Percentiles rank a stretch among this genome's conserved stretches.
phyloP scores from a whole-genome alignment of 2,329 filamentous ascomycete genomes.

The Aureobasidium sp. region DNA sequence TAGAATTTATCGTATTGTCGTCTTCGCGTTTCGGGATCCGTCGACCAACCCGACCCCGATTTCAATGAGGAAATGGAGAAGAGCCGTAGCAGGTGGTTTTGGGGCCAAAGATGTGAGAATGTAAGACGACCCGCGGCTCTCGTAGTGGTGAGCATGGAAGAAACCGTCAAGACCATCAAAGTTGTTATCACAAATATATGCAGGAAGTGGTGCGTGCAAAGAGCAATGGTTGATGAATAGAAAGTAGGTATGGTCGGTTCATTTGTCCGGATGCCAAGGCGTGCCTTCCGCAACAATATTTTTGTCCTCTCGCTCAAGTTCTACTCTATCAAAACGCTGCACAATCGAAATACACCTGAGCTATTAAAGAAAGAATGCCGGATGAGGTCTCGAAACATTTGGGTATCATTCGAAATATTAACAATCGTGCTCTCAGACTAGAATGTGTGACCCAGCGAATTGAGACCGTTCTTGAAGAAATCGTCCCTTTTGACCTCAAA shows the following conservation, averaged over 20 bases:
- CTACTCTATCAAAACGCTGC: background rate
- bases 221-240: too few relatives aligned
- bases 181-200: background rate
- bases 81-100: background rate
- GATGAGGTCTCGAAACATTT: background rate
- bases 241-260: background rate
- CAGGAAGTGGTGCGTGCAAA: too few relatives aligned
- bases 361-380: background rate
- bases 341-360: background rate
- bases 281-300: background rate
- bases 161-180: background rate
- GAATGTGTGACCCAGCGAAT: background rate
- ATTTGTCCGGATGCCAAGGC: background rate
- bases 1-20: background rate
- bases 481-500: constrained; percentile 63
- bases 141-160: too few relatives aligned
- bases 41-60: background rate
- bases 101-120: background rate
- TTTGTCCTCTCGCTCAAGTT: background rate
- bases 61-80: background rate
- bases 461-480: constrained; percentile 56
- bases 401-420: background rate
- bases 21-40: background rate
- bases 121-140: too few relatives aligned
- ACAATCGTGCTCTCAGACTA: background rate